phyloP scores from a whole-genome alignment of 345 rosid species.

The Cardiospermum halicacabum region DNA sequence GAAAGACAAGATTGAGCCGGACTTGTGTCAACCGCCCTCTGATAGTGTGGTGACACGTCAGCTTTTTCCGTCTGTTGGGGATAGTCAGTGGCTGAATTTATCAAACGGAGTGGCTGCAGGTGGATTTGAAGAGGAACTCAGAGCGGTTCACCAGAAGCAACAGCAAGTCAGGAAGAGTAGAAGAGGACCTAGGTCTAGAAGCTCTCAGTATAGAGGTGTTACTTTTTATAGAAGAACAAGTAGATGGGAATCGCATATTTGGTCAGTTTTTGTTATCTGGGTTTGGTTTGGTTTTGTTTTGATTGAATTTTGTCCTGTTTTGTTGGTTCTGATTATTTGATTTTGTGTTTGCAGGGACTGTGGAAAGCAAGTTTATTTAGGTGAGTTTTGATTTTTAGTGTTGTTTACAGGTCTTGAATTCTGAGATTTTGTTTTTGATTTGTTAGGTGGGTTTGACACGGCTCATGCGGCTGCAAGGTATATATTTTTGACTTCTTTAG shows the following conservation, averaged over 20 bases:
- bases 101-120: conserved; percentile 23
- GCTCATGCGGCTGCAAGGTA: conserved; percentile 96
- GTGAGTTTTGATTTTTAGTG: conserved; percentile 20
- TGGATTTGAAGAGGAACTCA: conserved; percentile 25
- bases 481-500: neutral
- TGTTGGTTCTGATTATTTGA: neutral
- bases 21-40: conserved; percentile 4
- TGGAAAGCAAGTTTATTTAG: conserved; percentile 70
- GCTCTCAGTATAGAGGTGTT: conserved; percentile 97
- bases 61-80: conserved; percentile 43
- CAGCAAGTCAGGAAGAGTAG: conserved; percentile 54
- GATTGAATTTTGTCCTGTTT: neutral
- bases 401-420: neutral
- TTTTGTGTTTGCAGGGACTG: conserved; percentile 52
- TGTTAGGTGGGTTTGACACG: conserved; percentile 92
- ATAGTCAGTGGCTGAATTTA: conserved; percentile 41
- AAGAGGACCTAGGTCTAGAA: conserved; percentile 91
- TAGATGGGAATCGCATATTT: conserved; percentile 98
- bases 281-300: neutral
- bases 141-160: conserved; percentile 33
- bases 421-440: neutral
- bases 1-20: conserved; percentile 12
- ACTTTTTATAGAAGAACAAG: conserved; percentile 97
- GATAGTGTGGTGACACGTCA: conserved; percentile 30
- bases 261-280: conserved; percentile 32